Base-by-base conservation (phyloP, 202 grass and related monocot genomes). In the Cymbopogon flexuosus region DNA sequence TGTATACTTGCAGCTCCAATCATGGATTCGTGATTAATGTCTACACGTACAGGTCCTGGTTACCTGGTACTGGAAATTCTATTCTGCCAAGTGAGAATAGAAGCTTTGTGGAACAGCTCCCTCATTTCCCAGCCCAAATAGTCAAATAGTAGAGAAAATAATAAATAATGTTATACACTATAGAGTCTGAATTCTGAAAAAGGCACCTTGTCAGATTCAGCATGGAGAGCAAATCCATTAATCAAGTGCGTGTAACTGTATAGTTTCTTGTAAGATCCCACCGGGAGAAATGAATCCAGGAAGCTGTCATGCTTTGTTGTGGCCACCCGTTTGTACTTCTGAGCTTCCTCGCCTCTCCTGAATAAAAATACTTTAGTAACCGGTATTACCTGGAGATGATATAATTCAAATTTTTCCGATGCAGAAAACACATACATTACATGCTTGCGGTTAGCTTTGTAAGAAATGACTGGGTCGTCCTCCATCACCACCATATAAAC, bases 401-500 rank as follows among this genome's bases (percentile, higher is more conserved):
- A 73, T 37, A 63, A 68, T 2, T 8, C 51, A 62, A 10, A 49
- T 16, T 45, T 74, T 68, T 68, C 49, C 11, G 40, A 54, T 24
- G 73, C 59, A 51, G 27, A 68, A 82, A 72, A 46, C 41, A 79
- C 90, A 11, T 85, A 90, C 90, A 90, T 85, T 54, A 75, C 6
- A 83, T 84, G 59, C 27, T 84, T 84, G 46, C 52, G 72, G 64
- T 70, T 70, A 69, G 78, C 47, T 79, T 85, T 88, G 79, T 87
- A 88, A 27, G 90, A 89, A 82, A 93, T 84, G 35, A 90, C 76
- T 60, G 93, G 80, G 36, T 93, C 90, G 88, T 90, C 93, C 80
- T 93, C 93, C 87, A 96, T 92, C 75, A 93, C 68, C 47, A 90
- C 93, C 93, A 96, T 90, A 84, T 87, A 96, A 80, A 96, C 88